phyloP scores from a whole-genome alignment of 345 rosid species.

The Orychophragmus violaceus region DNA sequence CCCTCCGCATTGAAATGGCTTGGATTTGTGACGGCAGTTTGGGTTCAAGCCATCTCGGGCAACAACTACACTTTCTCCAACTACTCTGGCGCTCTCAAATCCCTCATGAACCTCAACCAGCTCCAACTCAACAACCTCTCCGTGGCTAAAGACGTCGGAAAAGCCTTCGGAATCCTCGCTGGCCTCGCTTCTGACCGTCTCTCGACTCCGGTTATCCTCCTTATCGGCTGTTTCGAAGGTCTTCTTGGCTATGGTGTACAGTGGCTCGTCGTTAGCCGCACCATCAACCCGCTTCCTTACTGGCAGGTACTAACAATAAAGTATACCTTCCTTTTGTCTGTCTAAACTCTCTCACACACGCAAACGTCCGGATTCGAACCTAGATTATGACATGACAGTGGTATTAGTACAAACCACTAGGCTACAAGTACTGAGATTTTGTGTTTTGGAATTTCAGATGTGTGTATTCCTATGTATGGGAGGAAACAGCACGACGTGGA shows the following conservation, averaged over 20 bases:
- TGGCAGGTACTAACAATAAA: slow-evolving; percentile 60
- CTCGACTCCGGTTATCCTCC: slow-evolving; percentile 36
- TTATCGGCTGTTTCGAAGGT: slow-evolving; percentile 67
- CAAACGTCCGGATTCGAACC: too few relatives aligned
- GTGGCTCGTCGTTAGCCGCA: slow-evolving; percentile 78
- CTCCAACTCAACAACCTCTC: slow-evolving; percentile 76
- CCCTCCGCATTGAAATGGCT: slow-evolving; percentile 66
- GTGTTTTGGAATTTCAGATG: slow-evolving; percentile 27
- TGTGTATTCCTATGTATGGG: slow-evolving; percentile 84
- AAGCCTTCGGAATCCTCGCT: slow-evolving; percentile 90
- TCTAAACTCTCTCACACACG: too few relatives aligned
- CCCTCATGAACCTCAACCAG: slow-evolving; percentile 76
- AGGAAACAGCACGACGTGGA: slow-evolving; percentile 97
- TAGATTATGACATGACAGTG: too few relatives aligned
- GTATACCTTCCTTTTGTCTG: neutral
- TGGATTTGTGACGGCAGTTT: slow-evolving; percentile 87
- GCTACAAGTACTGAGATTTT: slow-evolving; percentile 18
- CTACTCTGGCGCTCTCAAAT: slow-evolving; percentile 40
- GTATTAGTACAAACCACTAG: too few relatives aligned
- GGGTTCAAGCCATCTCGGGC: slow-evolving; percentile 92
- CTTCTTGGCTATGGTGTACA: slow-evolving; percentile 89
- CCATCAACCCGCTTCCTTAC: slow-evolving; percentile 60
- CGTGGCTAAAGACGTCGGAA: slow-evolving; percentile 87
- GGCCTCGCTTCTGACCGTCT: slow-evolving; percentile 83
- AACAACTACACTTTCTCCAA: slow-evolving; percentile 93